Evolutionary conservation across 2,329 filamentous ascomycete genomes (phyloP).

Genomic region (Botrytis hyacinthi): DNA sequence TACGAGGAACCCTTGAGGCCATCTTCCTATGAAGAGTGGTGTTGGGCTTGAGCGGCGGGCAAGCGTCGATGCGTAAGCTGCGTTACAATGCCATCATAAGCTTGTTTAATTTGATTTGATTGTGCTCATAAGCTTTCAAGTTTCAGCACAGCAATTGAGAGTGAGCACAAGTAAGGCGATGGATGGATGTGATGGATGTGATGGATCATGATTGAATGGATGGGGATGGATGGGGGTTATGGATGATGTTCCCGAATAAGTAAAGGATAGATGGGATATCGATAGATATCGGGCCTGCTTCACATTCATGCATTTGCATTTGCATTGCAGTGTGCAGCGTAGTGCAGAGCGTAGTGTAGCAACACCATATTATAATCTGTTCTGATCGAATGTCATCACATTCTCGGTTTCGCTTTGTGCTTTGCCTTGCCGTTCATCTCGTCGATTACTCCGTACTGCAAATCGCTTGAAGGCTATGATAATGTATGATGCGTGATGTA

Average conservation of each 20-base stretch:
- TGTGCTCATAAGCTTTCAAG: constrained; percentile 1
- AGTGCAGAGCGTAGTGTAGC: constrained; percentile 1
- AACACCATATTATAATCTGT: constrained; percentile 6
- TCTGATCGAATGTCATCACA: constrained; percentile 10
- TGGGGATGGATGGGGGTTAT: constrained; percentile 5
- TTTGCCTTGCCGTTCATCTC: not conserved
- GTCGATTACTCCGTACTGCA: not conserved
- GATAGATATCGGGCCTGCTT: constrained; percentile 11
- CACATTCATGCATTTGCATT: constrained; percentile 14
- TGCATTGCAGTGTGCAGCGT: constrained; percentile 7
- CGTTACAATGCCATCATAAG: constrained; percentile 13
- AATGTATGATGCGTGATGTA: not conserved
- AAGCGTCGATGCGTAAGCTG: constrained; percentile 8
- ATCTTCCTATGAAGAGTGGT: constrained; percentile 7
- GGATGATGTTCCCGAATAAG: constrained; percentile 1
- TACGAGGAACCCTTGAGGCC: not conserved
- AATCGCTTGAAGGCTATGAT: not conserved
- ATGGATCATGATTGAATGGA: not conserved
- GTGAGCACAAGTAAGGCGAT: constrained; percentile 13
- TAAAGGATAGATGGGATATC: constrained; percentile 9
- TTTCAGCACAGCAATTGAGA: constrained; percentile 7
- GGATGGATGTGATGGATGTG: constrained; percentile 1
- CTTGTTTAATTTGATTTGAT: not conserved
- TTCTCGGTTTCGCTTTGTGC: constrained; percentile 1
- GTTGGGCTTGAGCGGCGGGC: constrained; percentile 15